These are phyloP conservation scores for Daedalea quercina DNA, from an alignment of 768 basidiomycete species.

Conservation along the genomic window DNA sequence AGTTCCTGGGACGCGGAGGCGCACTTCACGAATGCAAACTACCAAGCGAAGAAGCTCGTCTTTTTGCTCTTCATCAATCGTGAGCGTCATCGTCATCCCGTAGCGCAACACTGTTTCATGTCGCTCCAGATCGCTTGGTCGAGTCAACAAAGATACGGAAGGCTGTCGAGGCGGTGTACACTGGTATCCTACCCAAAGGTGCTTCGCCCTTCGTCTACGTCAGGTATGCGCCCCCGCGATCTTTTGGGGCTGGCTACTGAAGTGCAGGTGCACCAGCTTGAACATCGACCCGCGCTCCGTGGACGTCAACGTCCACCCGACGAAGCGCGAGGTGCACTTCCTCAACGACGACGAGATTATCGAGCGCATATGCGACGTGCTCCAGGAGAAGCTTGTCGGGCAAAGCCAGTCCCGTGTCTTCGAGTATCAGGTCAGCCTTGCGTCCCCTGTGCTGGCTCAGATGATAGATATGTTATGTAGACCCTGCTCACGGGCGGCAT, in stretches of 20 bases:
- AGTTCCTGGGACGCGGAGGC: slow-evolving; percentile 66
- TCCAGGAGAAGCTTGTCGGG: slow-evolving; percentile 59
- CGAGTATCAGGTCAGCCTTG: slow-evolving; percentile 57
- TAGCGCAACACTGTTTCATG: background rate
- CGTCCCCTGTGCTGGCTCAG: background rate
- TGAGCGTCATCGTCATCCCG: slow-evolving; percentile 30
- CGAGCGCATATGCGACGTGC: slow-evolving; percentile 62
- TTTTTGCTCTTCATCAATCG: slow-evolving; percentile 95
- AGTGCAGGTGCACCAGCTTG: slow-evolving; percentile 39
- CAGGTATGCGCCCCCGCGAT: slow-evolving; percentile 42
- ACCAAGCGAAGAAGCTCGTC: slow-evolving; percentile 78
- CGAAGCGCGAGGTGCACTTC: slow-evolving; percentile 95
- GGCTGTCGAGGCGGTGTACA: slow-evolving; percentile 83
- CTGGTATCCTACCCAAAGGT: slow-evolving; percentile 82
- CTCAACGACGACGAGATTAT: slow-evolving; percentile 85
- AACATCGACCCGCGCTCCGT: slow-evolving; percentile 81
- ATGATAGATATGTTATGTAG: slow-evolving; percentile 24
- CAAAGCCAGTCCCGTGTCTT: slow-evolving; percentile 56
- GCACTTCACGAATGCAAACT: slow-evolving; percentile 82
- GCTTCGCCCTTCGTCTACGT: slow-evolving; percentile 88
- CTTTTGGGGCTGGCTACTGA: background rate
- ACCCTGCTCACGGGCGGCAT: slow-evolving; percentile 54
- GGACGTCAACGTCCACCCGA: slow-evolving; percentile 97
- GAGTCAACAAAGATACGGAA: slow-evolving; percentile 84
- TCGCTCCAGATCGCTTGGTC: slow-evolving; percentile 72